A percentile compares a stretch with the other conserved stretches of the same genome.
These are phyloP conservation scores for Oryza australiensis DNA, from an alignment of 176 grass and related monocot species.

Conservation along the genomic window DNA sequence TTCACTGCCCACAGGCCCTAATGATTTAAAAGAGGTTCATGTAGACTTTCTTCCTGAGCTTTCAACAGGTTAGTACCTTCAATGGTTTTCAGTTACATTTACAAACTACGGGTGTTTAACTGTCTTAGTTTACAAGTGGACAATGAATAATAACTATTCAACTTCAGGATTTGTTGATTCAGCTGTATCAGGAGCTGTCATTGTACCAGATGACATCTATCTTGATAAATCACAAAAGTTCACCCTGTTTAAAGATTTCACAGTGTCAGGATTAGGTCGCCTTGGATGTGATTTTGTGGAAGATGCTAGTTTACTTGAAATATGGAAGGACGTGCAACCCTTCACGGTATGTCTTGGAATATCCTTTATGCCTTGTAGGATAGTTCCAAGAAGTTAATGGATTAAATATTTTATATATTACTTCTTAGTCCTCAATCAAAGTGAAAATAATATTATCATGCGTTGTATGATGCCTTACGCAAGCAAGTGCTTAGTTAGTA, in stretches of 20 bases:
- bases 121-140: background rate
- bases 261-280: slow-evolving; percentile 55
- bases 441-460: background rate
- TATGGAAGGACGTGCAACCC: slow-evolving; percentile 63
- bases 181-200: slow-evolving; percentile 13
- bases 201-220: slow-evolving; percentile 33
- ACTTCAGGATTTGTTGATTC: slow-evolving; percentile 19
- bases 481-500: background rate
- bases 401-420: slow-evolving; percentile 28
- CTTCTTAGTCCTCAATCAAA: background rate
- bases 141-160: background rate
- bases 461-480: background rate
- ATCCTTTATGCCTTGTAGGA: background rate
- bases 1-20: slow-evolving; percentile 13
- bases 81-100: background rate
- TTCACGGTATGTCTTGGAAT: slow-evolving; percentile 50
- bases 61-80: slow-evolving; percentile 18
- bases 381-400: slow-evolving; percentile 17
- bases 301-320: slow-evolving; percentile 57
- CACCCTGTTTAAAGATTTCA: slow-evolving; percentile 74
- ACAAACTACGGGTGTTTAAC: background rate
- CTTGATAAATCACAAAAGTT: slow-evolving; percentile 45
- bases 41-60: background rate
- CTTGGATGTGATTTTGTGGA: slow-evolving; percentile 65
- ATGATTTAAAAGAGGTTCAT: slow-evolving; percentile 25